phyloP scores from a whole-genome alignment of 2,329 filamentous ascomycete genomes.

The Ceratocystis eucalypticola region DNA sequence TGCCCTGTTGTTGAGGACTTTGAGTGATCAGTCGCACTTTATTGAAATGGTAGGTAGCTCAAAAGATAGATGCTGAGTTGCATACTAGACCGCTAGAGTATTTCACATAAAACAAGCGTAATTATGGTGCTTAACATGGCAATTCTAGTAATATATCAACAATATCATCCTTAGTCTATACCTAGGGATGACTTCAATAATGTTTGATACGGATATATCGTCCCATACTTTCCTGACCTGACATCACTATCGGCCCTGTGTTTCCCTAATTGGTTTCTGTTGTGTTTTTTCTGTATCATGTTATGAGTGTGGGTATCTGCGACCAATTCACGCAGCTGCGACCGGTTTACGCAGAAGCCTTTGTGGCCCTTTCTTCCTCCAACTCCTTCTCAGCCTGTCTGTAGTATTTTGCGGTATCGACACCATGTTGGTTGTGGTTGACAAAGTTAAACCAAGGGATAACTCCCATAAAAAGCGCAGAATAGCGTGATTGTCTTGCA shows the following conservation, averaged over 20 bases:
- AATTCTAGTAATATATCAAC: too few species aligned
- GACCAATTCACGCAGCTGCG: constrained; percentile 5
- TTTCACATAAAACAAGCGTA: too few species aligned
- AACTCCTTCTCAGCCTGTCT: constrained; percentile 87
- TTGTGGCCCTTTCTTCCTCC: constrained; percentile 50
- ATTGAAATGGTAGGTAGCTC: too few species aligned
- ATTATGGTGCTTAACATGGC: too few species aligned
- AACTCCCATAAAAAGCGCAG: constrained; percentile 67
- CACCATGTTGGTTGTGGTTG: constrained; percentile 88
- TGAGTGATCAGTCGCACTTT: too few species aligned
- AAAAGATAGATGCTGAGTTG: too few species aligned
- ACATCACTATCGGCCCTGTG: neutral
- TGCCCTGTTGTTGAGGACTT: too few species aligned
- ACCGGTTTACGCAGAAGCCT: constrained; percentile 12
- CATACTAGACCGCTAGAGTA: too few species aligned
- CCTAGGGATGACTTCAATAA: neutral
- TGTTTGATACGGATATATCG: neutral
- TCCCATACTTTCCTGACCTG: neutral
- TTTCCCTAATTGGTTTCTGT: constrained; percentile 4
- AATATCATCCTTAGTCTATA: too few species aligned
- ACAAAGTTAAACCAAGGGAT: constrained; percentile 98
- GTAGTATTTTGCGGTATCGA: constrained; percentile 98
- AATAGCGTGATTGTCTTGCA: constrained; percentile 82
- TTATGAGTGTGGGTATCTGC: neutral
- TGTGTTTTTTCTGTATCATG: constrained; percentile 5